Percentiles rank a stretch among this genome's conserved stretches.
phyloP scores from a whole-genome alignment of 192 early-diverging fungal species.

The Linnemannia schmuckeri region DNA sequence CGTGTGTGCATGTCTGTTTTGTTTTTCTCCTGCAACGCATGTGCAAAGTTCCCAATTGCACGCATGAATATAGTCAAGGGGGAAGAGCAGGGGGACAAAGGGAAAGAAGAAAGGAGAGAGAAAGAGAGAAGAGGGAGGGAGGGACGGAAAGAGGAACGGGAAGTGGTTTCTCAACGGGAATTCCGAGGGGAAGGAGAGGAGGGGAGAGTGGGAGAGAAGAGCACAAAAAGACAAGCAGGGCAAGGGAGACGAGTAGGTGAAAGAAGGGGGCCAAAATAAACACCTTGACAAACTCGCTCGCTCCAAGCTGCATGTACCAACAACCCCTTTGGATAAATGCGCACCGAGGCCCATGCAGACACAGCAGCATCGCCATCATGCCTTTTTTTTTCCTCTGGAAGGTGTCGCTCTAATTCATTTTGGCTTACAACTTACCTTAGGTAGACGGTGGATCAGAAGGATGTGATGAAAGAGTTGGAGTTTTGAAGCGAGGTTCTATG shows the following conservation, averaged over 20 bases:
- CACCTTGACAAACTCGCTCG: neutral
- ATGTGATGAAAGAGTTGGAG: too few species aligned
- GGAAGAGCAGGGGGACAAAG: neutral
- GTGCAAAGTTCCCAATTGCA: constrained; percentile 1
- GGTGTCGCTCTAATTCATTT: neutral
- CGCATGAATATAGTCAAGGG: neutral
- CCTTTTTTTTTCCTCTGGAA: neutral
- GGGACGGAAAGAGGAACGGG: neutral
- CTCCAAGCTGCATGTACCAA: constrained; percentile 7
- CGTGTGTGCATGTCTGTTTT: too few species aligned
- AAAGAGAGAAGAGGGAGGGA: neutral
- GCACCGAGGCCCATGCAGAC: neutral
- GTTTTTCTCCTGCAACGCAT: too few species aligned
- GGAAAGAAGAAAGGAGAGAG: neutral
- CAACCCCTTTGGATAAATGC: neutral
- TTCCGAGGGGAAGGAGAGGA: constrained; percentile 9
- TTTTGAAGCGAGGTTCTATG: too few species aligned
- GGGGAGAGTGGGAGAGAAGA: neutral
- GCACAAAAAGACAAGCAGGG: neutral
- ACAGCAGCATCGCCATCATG: neutral
- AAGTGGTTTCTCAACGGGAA: constrained; percentile 13
- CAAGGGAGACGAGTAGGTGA: neutral
- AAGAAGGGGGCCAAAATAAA: neutral
- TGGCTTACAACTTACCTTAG: neutral
- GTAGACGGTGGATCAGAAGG: too few species aligned